Evolutionary conservation across 2,329 filamentous ascomycete genomes (phyloP).

Genomic region (Neofusicoccum sp.): DNA sequence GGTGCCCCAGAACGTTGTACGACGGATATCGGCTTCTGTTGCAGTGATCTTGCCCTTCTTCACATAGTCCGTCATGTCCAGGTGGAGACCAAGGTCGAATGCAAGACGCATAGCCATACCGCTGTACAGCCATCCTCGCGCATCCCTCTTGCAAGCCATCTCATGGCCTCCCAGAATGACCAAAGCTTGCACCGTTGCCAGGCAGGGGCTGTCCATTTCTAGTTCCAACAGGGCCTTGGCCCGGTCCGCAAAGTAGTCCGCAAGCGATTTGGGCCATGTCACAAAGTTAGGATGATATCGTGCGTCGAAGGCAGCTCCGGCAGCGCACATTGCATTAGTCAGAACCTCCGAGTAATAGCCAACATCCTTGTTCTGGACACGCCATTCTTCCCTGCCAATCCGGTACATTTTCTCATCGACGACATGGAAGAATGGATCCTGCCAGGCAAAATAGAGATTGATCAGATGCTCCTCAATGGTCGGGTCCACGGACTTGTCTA

Average conservation of each 20-base stretch:
- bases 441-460: slow-evolving; percentile 52
- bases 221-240: slow-evolving; percentile 51
- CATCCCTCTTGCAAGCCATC: slow-evolving; percentile 48
- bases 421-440: slow-evolving; percentile 50
- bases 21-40: slow-evolving; percentile 44
- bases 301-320: slow-evolving; percentile 40
- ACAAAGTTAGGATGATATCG: slow-evolving; percentile 33
- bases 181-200: slow-evolving; percentile 53
- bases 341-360: slow-evolving; percentile 28
- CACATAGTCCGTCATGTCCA: slow-evolving; percentile 46
- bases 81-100: slow-evolving; percentile 39
- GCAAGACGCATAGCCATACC: slow-evolving; percentile 37
- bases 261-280: slow-evolving; percentile 40
- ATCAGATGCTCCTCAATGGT: slow-evolving; percentile 49
- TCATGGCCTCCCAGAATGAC: slow-evolving; percentile 50
- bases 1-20: slow-evolving; percentile 47
- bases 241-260: slow-evolving; percentile 47
- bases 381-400: slow-evolving; percentile 23
- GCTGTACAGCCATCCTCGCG: slow-evolving; percentile 55
- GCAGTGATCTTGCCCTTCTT: slow-evolving; percentile 42
- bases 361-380: slow-evolving; percentile 20
- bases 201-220: slow-evolving; percentile 50
- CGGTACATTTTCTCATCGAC: slow-evolving; percentile 45
- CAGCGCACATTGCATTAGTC: slow-evolving; percentile 32
- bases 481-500: slow-evolving; percentile 45